phyloP scores from a whole-genome alignment of 2,329 filamentous ascomycete genomes.

The Trichoderma sp. region DNA sequence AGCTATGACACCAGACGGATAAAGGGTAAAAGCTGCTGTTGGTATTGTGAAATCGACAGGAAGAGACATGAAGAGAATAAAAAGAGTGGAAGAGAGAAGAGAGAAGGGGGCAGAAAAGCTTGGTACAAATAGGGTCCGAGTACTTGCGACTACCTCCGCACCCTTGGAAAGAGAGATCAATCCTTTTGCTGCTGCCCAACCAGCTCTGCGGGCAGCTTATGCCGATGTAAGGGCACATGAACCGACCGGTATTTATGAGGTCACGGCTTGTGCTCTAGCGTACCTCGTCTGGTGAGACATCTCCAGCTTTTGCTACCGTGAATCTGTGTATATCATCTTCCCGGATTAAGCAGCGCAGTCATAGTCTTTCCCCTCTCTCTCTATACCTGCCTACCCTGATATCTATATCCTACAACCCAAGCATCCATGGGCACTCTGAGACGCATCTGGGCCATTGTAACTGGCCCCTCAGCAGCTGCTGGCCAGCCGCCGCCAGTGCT shows the following conservation, averaged over 20 bases:
- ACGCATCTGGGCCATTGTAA: neutral
- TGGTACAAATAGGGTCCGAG: neutral
- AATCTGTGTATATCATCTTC: neutral
- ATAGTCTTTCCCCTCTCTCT: neutral
- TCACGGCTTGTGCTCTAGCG: neutral
- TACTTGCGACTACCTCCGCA: neutral
- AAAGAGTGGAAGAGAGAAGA: neutral
- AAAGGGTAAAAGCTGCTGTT: neutral
- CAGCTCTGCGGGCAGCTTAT: neutral
- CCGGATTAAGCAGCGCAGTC: neutral
- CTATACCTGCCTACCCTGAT: neutral
- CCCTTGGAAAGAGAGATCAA: neutral
- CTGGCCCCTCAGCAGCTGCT: neutral
- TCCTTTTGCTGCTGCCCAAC: conserved; percentile 19
- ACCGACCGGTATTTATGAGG: neutral
- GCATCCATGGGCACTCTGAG: too few species aligned
- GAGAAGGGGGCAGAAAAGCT: neutral
- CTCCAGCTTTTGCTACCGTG: neutral
- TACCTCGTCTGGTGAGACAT: neutral
- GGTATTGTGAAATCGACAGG: neutral
- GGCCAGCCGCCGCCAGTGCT: neutral
- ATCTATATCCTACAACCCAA: neutral
- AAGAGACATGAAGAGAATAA: neutral
- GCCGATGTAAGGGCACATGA: neutral
- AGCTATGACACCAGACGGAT: neutral